phyloP scores from a whole-genome alignment of 176 grass and related monocot species.

The Dendrocalamus sinicus region DNA sequence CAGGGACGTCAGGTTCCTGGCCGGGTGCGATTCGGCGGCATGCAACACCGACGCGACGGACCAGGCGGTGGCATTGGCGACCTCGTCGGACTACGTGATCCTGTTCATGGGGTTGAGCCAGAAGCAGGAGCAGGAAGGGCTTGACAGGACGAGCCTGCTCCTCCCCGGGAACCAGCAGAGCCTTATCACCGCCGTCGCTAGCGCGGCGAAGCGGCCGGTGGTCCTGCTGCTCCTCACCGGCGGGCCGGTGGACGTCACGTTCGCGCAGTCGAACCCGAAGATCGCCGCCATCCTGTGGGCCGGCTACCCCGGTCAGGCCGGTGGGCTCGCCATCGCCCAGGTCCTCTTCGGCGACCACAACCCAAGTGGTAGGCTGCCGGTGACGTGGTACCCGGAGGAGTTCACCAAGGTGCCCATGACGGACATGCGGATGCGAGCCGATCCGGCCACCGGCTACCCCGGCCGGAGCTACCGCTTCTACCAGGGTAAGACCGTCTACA shows the following conservation, averaged over 20 bases:
- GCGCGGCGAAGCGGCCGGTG: constrained; percentile 56
- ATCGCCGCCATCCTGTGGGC: constrained; percentile 70
- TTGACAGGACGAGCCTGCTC: constrained; percentile 56
- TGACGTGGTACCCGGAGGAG: constrained; percentile 82
- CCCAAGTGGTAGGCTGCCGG: constrained; percentile 64
- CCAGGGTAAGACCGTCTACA: constrained; percentile 57
- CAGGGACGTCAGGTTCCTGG: constrained; percentile 33
- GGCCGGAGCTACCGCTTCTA: constrained; percentile 86
- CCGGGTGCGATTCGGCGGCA: constrained; percentile 43
- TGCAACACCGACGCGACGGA: constrained; percentile 23
- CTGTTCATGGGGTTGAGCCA: constrained; percentile 67
- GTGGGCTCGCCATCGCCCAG: constrained; percentile 60
- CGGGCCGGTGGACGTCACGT: constrained; percentile 67
- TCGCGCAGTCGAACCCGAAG: constrained; percentile 57
- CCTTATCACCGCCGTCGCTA: constrained; percentile 62
- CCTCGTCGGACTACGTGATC: constrained; percentile 46
- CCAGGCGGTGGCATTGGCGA: constrained; percentile 21
- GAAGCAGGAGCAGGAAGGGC: constrained; percentile 67
- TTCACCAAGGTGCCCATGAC: constrained; percentile 76
- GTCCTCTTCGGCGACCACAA: constrained; percentile 78
- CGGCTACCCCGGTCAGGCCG: constrained; percentile 67
- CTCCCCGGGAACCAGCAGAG: constrained; percentile 65
- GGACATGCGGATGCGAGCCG: constrained; percentile 71
- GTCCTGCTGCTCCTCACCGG: constrained; percentile 67
- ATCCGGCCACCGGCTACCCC: constrained; percentile 58